These are phyloP conservation scores for Panaeolus papilionaceus DNA, from an alignment of 768 basidiomycete genomes.

Conservation along the genomic window DNA sequence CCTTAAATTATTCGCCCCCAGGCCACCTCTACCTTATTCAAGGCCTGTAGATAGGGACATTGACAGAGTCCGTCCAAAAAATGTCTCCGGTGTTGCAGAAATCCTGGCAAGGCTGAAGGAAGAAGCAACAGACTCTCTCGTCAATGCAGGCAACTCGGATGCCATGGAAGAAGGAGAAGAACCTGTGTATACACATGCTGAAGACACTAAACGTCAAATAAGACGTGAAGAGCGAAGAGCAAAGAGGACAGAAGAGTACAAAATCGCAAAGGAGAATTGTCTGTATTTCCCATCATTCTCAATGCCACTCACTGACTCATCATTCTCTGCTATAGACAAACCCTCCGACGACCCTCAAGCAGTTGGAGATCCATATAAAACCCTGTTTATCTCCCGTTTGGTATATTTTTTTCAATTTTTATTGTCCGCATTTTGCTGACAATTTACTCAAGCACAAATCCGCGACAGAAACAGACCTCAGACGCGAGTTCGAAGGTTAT, in stretches of 20 bases:
- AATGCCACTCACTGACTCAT: conserved; percentile 22
- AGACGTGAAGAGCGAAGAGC: conserved; percentile 81
- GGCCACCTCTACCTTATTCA: conserved; percentile 86
- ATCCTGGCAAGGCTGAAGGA: conserved; percentile 80
- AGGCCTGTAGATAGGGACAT: conserved; percentile 88
- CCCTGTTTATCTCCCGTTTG: conserved; percentile 93
- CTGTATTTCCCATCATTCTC: conserved; percentile 36
- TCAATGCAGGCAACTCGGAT: conserved; percentile 63
- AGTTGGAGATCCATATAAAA: conserved; percentile 97
- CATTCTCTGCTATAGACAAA: conserved; percentile 65
- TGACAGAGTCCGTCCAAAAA: conserved; percentile 71
- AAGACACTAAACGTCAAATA: conserved; percentile 83
- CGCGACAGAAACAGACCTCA: conserved; percentile 90
- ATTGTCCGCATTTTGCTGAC: conserved; percentile 13
- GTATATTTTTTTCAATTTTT: conserved; percentile 46
- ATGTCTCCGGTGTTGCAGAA: conserved; percentile 76
- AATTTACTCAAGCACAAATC: conserved; percentile 74
- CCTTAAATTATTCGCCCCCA: conserved; percentile 94
- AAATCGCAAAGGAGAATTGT: conserved; percentile 87
- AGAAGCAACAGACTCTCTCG: conserved; percentile 71
- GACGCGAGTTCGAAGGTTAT: conserved; percentile 94
- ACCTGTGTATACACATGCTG: conserved; percentile 79
- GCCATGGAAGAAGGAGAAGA: conserved; percentile 88
- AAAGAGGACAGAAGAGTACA: conserved; percentile 76
- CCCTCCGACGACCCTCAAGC: conserved; percentile 92